Evolutionary conservation across 352 stramenopile species (phyloP).

Genomic region (Elongisporangium undulatum): DNA sequence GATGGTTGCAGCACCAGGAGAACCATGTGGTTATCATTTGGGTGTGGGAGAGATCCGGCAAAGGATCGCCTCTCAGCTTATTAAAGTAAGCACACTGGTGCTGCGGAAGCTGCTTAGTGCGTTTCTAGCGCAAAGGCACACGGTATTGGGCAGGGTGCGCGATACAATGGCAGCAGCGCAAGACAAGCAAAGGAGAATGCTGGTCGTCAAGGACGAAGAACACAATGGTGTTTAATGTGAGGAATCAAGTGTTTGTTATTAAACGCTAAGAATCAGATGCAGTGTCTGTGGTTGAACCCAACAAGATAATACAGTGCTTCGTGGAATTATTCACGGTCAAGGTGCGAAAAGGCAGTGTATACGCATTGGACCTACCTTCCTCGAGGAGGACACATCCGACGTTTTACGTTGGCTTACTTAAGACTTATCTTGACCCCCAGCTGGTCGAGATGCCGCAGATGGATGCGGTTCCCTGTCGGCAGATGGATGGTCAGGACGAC

Average conservation of each 20-base stretch:
- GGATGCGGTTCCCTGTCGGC: too few species aligned
- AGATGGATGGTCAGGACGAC: too few species aligned
- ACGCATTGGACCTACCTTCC: conserved; percentile 14
- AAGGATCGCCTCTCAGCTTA: background rate
- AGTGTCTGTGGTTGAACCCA: conserved; percentile 10
- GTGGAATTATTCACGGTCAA: conserved; percentile 15
- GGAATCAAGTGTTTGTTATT: conserved; percentile 15
- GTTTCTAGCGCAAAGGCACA: conserved; percentile 5
- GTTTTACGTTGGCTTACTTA: conserved; percentile 18
- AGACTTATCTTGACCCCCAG: conserved; percentile 8
- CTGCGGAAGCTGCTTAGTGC: conserved; percentile 6
- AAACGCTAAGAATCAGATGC: conserved; percentile 9
- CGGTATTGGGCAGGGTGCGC: conserved; percentile 10
- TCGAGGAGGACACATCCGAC: conserved; percentile 12
- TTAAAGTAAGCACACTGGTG: background rate
- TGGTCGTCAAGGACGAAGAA: conserved; percentile 8
- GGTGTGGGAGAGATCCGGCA: conserved; percentile 2
- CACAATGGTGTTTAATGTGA: conserved; percentile 6
- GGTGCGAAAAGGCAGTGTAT: conserved; percentile 10
- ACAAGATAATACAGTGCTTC: conserved; percentile 14
- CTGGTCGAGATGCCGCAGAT: background rate
- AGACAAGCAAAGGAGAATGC: conserved; percentile 12
- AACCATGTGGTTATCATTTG: conserved; percentile 1
- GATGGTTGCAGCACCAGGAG: background rate
- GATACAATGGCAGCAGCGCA: conserved; percentile 13